A percentile compares a stretch with the other conserved stretches of the same genome.
Conservation (phyloP, 306 rosid genomes). For the Lablab purpureus region DNA sequence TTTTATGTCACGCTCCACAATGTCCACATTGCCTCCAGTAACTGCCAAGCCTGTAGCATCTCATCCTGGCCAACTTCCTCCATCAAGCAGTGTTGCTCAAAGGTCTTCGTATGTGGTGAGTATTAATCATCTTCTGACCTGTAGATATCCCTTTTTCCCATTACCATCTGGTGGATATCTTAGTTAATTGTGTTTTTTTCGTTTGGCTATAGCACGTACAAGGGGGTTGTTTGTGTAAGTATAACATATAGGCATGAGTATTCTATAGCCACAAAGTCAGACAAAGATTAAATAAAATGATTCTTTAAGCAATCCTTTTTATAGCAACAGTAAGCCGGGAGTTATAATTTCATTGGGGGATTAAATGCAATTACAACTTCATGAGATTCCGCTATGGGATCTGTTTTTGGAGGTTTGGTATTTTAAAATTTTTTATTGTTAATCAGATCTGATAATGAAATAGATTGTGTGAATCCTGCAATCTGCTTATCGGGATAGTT, state of each 20-base stretch:
- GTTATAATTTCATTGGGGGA: neutral
- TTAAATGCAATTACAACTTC: neutral
- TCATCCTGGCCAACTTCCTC: conserved; percentile 71
- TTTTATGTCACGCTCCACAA: conserved; percentile 57
- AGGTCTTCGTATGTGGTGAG: conserved; percentile 70
- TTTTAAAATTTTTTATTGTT: conserved; percentile 9
- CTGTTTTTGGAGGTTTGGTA: neutral
- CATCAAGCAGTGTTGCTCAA: conserved; percentile 56
- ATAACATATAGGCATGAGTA: neutral
- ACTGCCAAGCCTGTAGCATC: conserved; percentile 66
- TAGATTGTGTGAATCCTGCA: conserved; percentile 9
- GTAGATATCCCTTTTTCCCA: conserved; percentile 8
- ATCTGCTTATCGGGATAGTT: conserved; percentile 16
- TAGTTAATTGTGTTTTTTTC: conserved; percentile 26
- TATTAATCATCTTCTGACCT: conserved; percentile 42
- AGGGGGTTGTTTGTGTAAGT: conserved; percentile 1
- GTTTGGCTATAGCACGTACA: neutral
- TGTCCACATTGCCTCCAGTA: conserved; percentile 67
- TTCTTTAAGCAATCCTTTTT: conserved; percentile 15
- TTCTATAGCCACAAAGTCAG: neutral
- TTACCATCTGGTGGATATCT: conserved; percentile 36
- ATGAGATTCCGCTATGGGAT: neutral
- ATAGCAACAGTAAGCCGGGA: neutral
- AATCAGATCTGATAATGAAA: neutral
- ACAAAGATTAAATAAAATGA: neutral